These are phyloP conservation scores for Daldinia decipiens DNA, from an alignment of 495 filamentous ascomycete genomes.

Conservation along the genomic window DNA sequence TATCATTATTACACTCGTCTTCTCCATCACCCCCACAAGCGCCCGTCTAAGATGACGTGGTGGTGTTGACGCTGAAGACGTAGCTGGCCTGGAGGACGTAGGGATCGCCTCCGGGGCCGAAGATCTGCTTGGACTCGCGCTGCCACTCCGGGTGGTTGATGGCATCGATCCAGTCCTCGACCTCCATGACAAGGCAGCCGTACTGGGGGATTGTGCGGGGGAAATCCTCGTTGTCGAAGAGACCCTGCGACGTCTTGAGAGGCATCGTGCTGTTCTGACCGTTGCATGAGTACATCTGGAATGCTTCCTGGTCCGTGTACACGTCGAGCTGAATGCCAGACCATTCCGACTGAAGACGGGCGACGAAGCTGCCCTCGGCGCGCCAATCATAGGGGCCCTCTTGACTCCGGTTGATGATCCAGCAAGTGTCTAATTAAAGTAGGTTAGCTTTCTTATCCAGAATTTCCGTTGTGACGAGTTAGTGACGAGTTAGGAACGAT, in stretches of 20 bases:
- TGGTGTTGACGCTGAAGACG: constrained; percentile 62
- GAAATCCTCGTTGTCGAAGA: constrained; percentile 50
- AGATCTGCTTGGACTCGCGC: constrained; percentile 68
- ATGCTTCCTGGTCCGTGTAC: constrained; percentile 76
- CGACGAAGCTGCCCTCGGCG: constrained; percentile 62
- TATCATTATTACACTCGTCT: constrained; percentile 11
- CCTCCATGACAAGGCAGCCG: constrained; percentile 77
- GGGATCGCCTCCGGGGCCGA: constrained; percentile 68
- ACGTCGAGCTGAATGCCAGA: constrained; percentile 80
- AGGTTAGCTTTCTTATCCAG: constrained; percentile 17
- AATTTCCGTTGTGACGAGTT: neutral
- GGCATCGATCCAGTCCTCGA: constrained; percentile 80
- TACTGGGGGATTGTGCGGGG: constrained; percentile 68
- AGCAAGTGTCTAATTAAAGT: constrained; percentile 60
- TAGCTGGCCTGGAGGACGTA: constrained; percentile 74
- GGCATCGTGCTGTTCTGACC: constrained; percentile 73
- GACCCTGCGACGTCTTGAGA: constrained; percentile 72
- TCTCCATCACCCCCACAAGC: neutral
- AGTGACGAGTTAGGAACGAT: constrained; percentile 19
- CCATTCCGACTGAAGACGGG: constrained; percentile 68
- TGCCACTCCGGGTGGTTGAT: constrained; percentile 86
- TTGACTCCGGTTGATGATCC: constrained; percentile 54
- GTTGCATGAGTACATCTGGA: constrained; percentile 82
- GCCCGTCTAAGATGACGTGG: constrained; percentile 43
- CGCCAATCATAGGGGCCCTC: constrained; percentile 70